A percentile compares a stretch with the other conserved stretches of the same genome.
These are phyloP conservation scores for Gracilaria gracilis DNA, from an alignment of 23 red algal species.

Conservation along the genomic window DNA sequence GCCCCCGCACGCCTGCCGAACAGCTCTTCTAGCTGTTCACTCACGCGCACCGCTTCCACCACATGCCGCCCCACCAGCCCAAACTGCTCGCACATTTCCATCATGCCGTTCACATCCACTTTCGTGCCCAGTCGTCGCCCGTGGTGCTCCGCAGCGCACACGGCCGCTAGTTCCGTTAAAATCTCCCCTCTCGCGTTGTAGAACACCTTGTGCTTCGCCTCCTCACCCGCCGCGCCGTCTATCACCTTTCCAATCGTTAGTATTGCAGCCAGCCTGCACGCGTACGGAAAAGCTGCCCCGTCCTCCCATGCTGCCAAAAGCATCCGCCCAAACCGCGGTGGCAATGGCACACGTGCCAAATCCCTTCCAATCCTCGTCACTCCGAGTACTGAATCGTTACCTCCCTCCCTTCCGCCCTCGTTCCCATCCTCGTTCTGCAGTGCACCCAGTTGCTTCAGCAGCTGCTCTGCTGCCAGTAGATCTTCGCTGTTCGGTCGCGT, in stretches of 20 bases:
- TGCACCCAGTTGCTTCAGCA: conserved; percentile 76
- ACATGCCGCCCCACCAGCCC: conserved; percentile 39
- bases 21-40: conserved; percentile 43
- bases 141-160: conserved; percentile 78
- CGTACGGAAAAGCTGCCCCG: conserved; percentile 61
- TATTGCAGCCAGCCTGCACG: conserved; percentile 73
- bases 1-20: neutral
- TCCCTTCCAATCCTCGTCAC: conserved; percentile 68
- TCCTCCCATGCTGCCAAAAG: conserved; percentile 65
- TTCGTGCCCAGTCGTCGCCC: neutral
- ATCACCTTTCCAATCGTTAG: conserved; percentile 70
- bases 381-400: neutral
- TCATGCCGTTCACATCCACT: conserved; percentile 9
- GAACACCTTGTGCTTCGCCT: conserved; percentile 12
- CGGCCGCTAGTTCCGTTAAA: conserved; percentile 55
- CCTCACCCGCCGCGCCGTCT: neutral
- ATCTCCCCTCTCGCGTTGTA: conserved; percentile 56
- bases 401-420: neutral
- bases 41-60: conserved; percentile 43
- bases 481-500: conserved; percentile 64
- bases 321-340: conserved; percentile 78
- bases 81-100: conserved; percentile 25
- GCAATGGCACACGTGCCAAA: conserved; percentile 75
- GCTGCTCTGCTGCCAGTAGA: conserved; percentile 49
- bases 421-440: conserved; percentile 27